Conservation (phyloP, 345 rosid species). For the Excoecaria agallocha region DNA sequence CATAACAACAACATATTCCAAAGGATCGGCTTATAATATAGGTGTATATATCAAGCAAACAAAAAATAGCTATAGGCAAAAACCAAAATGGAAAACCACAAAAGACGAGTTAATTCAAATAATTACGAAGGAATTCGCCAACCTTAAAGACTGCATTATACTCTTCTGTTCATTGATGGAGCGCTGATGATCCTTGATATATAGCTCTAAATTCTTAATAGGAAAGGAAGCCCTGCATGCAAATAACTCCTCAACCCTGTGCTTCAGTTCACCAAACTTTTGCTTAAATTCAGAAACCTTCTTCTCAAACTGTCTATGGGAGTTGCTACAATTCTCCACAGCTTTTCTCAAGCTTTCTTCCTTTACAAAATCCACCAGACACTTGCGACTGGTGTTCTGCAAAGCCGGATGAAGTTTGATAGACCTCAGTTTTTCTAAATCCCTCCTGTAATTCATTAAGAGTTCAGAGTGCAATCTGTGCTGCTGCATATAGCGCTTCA, state of each 20-base stretch:
- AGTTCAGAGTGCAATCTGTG: constrained; percentile 71
- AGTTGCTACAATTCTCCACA: constrained; percentile 60
- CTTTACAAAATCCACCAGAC: constrained; percentile 80
- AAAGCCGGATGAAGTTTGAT: constrained; percentile 69
- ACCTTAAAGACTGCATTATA: constrained; percentile 97
- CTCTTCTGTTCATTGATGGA: constrained; percentile 74
- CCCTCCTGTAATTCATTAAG: constrained; percentile 63
- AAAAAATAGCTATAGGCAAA: neutral
- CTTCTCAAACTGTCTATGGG: constrained; percentile 86
- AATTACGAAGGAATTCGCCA: constrained; percentile 22
- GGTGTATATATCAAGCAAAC: neutral
- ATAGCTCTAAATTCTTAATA: constrained; percentile 53
- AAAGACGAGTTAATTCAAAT: neutral
- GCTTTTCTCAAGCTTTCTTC: constrained; percentile 78
- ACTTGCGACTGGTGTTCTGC: constrained; percentile 51
- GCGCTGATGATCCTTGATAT: constrained; percentile 62
- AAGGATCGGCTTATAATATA: neutral
- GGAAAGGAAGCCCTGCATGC: constrained; percentile 48
- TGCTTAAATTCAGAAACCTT: constrained; percentile 81
- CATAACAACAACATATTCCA: neutral
- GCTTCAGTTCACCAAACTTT: constrained; percentile 68
- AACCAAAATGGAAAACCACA: neutral
- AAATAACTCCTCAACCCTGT: constrained; percentile 71
- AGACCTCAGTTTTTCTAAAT: constrained; percentile 74
- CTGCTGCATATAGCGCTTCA: constrained; percentile 81